Conservation (phyloP, 345 rosid genomes). For the Pistacia atlantica region DNA sequence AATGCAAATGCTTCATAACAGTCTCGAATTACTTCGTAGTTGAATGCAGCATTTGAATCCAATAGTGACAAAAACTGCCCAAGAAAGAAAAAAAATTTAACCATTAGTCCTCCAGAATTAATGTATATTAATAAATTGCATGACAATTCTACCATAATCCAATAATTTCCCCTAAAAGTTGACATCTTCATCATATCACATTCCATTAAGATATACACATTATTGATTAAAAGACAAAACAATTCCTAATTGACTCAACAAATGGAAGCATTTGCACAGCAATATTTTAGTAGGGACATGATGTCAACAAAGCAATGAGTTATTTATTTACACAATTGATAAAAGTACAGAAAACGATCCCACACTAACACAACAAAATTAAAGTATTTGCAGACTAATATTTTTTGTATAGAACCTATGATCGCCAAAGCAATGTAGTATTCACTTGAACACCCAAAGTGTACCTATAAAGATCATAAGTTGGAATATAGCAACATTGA, state of each 20-base stretch:
- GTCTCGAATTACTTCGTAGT: conserved; percentile 92
- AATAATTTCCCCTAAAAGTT: background rate
- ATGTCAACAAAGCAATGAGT: no score
- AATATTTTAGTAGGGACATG: no score
- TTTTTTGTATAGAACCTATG: background rate
- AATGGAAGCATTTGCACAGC: no score
- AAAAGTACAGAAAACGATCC: no score
- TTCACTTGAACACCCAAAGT: background rate
- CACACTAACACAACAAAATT: background rate
- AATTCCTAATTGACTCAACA: no score
- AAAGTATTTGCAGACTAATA: background rate
- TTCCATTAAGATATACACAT: background rate
- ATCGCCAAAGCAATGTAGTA: background rate
- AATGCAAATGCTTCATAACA: conserved; percentile 99
- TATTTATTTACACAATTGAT: no score
- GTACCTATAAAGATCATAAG: background rate
- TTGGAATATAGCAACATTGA: background rate
- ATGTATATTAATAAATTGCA: background rate
- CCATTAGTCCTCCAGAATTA: conserved; percentile 2
- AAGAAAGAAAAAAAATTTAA: conserved; percentile 26
- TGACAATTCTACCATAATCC: background rate
- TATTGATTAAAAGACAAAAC: background rate
- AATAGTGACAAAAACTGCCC: conserved; percentile 87
- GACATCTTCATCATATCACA: background rate
- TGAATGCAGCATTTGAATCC: conserved; percentile 91